Base-by-base conservation (phyloP, 2,329 filamentous ascomycete genomes). In the Trichoderma citrinoviride region DNA sequence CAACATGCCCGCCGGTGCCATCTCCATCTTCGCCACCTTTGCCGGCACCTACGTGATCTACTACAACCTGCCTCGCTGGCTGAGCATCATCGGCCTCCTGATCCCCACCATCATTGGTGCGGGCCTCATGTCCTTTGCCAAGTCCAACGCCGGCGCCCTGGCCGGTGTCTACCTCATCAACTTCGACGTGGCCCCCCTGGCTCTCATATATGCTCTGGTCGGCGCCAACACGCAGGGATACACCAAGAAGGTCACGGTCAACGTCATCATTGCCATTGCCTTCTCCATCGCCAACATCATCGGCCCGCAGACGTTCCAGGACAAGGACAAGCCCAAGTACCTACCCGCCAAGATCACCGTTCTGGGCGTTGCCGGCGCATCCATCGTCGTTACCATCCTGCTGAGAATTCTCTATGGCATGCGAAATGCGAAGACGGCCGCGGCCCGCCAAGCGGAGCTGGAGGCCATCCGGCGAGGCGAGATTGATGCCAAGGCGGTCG, bases 131-230 rank as follows among this genome's bases (percentile, higher is more conserved):
- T 71, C 71, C 8, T 72, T 73, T 71, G 67, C 65, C 17, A 57
- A 63, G 6, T 67, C 67, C 40, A 64, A 67, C 52, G 70, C 67
- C 3, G 83, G 81, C 1, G 68, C 69, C 17, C 70, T 71, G n/a
- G 69, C 68, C 5, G 71, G 71, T 27, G 71, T 73, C 49, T 73
- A 73, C 64, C 67, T 73, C 33, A 69, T 73, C 58, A 77, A 82
- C 0, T 74, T 80, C 2, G 84, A 79, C 66, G 83, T 86, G 5
- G 78, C 80, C 3, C 81, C 82, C 15, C 74, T 86, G n/a, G 82
- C 85, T 0, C 74, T 85, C 6, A 79, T 82, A 1, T 77, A 85
- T 29, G 82, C 82, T 64, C 76, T 84, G 69, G 80, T 81, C 3
- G 79, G 81, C 3, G 76, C 78, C 37, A 83, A 83, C 52, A 71